Percentiles rank a stretch among this genome's conserved stretches.
Evolutionary conservation across 106 monocot species (phyloP).

Genomic region (Amphibolis antarctica): DNA sequence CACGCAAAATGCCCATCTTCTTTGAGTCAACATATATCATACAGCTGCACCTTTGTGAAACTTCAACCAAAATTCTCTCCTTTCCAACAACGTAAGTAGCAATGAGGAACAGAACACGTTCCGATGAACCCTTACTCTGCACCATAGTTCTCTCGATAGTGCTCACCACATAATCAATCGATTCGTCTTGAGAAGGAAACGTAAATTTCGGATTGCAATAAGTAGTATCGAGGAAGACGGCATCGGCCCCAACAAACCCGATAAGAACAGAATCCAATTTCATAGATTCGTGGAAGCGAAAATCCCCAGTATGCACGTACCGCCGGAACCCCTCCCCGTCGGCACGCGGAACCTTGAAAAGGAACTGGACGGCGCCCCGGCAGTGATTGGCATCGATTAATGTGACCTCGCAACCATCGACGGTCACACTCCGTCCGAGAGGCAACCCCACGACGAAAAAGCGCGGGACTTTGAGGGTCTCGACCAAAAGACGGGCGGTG

Average conservation of each 20-base stretch:
- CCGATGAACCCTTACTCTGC: conserved; percentile 16
- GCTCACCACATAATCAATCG: conserved; percentile 52
- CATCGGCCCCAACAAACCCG: conserved; percentile 64
- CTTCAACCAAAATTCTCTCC: conserved; percentile 87
- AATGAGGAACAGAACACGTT: conserved; percentile 46
- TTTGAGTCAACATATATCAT: conserved; percentile 51
- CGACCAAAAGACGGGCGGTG: conserved; percentile 54
- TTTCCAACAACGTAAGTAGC: conserved; percentile 89
- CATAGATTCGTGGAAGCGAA: conserved; percentile 65
- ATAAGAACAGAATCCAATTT: conserved; percentile 33
- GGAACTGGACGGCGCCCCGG: conserved; percentile 83
- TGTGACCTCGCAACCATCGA: conserved; percentile 64
- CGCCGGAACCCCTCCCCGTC: conserved; percentile 18
- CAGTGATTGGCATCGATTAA: conserved; percentile 85
- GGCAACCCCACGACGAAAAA: conserved; percentile 41
- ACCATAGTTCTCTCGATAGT: conserved; percentile 34
- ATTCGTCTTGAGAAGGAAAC: conserved; percentile 71
- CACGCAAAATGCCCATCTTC: conserved; percentile 62
- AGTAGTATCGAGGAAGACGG: conserved; percentile 83
- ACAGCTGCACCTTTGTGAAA: conserved; percentile 51
- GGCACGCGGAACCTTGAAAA: conserved; percentile 28
- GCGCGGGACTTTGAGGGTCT: conserved; percentile 38
- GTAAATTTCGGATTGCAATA: conserved; percentile 83
- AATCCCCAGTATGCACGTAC: conserved; percentile 90
- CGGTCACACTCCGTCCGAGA: conserved; percentile 25